Percentiles rank a stretch among this genome's conserved stretches.
These are phyloP conservation scores for Globisporangium okanoganense DNA, from an alignment of 352 stramenopile genomes.

Conservation along the genomic window DNA sequence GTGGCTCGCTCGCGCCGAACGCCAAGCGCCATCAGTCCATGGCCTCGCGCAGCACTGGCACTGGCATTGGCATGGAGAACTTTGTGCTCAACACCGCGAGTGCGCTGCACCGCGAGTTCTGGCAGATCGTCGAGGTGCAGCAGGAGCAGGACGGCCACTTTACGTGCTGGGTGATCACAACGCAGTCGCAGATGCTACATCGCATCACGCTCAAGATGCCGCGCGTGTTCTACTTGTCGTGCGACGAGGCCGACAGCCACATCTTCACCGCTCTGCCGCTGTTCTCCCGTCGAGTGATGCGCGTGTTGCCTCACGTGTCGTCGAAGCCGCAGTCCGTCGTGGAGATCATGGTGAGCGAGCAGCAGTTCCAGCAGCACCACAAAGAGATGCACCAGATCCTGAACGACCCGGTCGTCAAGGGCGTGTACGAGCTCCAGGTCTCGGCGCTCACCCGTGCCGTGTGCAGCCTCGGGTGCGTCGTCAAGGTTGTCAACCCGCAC, in stretches of 20 bases:
- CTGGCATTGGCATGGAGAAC: slow-evolving; percentile 74
- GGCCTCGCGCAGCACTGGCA: slow-evolving; percentile 21
- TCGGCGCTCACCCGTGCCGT: slow-evolving; percentile 88
- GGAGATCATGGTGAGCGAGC: slow-evolving; percentile 65
- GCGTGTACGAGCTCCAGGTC: slow-evolving; percentile 93
- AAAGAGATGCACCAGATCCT: slow-evolving; percentile 83
- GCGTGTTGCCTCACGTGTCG: slow-evolving; percentile 50
- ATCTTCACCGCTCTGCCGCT: slow-evolving; percentile 56
- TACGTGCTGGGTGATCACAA: slow-evolving; percentile 95
- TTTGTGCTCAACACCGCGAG: slow-evolving; percentile 65
- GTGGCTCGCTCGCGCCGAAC: slow-evolving; percentile 13
- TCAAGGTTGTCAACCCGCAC: slow-evolving; percentile 51
- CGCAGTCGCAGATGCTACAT: slow-evolving; percentile 63
- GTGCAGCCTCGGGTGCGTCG: slow-evolving; percentile 89
- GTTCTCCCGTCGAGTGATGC: slow-evolving; percentile 47
- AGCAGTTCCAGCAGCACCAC: slow-evolving; percentile 67
- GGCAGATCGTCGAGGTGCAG: slow-evolving; percentile 82
- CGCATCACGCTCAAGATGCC: slow-evolving; percentile 71
- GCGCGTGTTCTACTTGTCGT: slow-evolving; percentile 59
- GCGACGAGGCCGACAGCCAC: slow-evolving; percentile 74
- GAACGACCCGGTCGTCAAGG: slow-evolving; percentile 69
- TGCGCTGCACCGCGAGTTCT: slow-evolving; percentile 57
- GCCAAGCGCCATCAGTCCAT: slow-evolving; percentile 34
- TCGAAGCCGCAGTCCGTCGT: slow-evolving; percentile 57
- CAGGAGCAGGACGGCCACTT: slow-evolving; percentile 85